Evolutionary conservation across 257 asterid species (phyloP).

Genomic region (Solanum gandarillasii): DNA sequence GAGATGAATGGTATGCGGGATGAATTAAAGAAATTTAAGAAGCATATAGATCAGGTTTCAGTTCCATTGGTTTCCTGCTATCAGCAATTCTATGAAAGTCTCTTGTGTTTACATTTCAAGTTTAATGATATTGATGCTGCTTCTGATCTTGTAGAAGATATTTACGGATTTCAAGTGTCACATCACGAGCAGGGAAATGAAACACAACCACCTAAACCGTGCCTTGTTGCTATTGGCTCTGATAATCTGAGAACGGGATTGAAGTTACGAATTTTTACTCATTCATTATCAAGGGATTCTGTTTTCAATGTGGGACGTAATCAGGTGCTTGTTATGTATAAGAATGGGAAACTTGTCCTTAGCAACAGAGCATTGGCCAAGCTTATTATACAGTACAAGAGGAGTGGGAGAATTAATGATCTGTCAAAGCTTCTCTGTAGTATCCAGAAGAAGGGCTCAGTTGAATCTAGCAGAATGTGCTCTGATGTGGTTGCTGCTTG

Average conservation of each 20-base stretch:
- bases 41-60: slow-evolving; percentile 34
- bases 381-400: slow-evolving; percentile 44
- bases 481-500: slow-evolving; percentile 52
- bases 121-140: slow-evolving; percentile 69
- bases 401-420: slow-evolving; percentile 36
- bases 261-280: slow-evolving; percentile 44
- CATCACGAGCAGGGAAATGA: slow-evolving; percentile 1
- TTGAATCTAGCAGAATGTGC: slow-evolving; percentile 23
- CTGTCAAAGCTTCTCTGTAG: slow-evolving; percentile 49
- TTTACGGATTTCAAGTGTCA: slow-evolving; percentile 16
- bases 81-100: slow-evolving; percentile 55
- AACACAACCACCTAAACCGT: slow-evolving; percentile 19
- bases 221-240: slow-evolving; percentile 53
- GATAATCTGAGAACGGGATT: slow-evolving; percentile 50
- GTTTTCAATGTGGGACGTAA: slow-evolving; percentile 28
- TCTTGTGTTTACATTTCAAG: slow-evolving; percentile 61
- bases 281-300: slow-evolving; percentile 36
- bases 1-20: slow-evolving; percentile 64
- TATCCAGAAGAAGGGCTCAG: slow-evolving; percentile 25
- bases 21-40: slow-evolving; percentile 61
- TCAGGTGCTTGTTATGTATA: slow-evolving; percentile 26
- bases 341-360: slow-evolving; percentile 46
- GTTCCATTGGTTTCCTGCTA: slow-evolving; percentile 27
- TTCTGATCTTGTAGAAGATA: slow-evolving; percentile 43
- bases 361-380: slow-evolving; percentile 60